phyloP scores from a whole-genome alignment of 2,329 filamentous ascomycete species.

The Ambrosiella cleistominuta region DNA sequence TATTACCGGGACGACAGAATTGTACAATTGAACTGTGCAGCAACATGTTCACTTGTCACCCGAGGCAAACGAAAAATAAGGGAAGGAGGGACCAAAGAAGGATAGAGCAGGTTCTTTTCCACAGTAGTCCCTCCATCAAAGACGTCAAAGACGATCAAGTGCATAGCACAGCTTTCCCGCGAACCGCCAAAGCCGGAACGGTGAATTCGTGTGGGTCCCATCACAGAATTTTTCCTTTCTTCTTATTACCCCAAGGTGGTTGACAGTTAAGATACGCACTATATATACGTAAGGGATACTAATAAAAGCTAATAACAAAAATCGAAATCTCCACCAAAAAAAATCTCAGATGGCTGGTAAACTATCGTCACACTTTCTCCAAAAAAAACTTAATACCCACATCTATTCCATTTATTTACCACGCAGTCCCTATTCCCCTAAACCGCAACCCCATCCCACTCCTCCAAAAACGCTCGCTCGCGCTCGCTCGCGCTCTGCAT shows the following conservation, averaged over 20 bases:
- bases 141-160: not conserved
- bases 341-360: not conserved
- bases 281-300: not conserved
- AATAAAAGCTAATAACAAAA: not conserved
- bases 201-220: not conserved
- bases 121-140: too few species aligned
- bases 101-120: not conserved
- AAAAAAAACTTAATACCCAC: too few species aligned
- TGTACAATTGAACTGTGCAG: not conserved
- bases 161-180: not conserved
- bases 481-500: not conserved
- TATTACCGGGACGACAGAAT: slow-evolving; percentile 5
- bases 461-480: too few species aligned
- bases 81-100: not conserved
- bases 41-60: not conserved
- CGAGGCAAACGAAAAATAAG: not conserved
- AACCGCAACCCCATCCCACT: too few species aligned
- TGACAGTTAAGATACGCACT: not conserved
- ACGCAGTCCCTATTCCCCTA: too few species aligned
- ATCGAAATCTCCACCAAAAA: not conserved
- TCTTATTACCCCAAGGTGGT: not conserved
- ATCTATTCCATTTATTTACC: too few species aligned
- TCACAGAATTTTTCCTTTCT: not conserved
- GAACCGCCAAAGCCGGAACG: not conserved
- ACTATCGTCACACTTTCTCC: not conserved